Evolutionary conservation across 2,329 filamentous ascomycete species (phyloP).

Genomic region (Pyrenophora tritici-repentis): DNA sequence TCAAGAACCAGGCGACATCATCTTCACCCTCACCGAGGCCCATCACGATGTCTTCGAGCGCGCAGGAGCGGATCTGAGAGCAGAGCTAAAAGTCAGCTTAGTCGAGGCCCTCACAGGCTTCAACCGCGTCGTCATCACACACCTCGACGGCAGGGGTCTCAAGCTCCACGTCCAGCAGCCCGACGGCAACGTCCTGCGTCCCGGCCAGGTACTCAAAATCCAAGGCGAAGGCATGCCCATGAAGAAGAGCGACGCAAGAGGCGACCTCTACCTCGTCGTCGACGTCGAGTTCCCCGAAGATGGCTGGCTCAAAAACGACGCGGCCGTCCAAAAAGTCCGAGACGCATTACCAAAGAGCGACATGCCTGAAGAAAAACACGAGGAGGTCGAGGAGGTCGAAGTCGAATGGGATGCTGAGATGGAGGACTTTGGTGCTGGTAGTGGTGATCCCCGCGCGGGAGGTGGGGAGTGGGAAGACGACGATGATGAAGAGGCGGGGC

Average conservation of each 20-base stretch:
- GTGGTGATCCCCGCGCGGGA: constrained; percentile 68
- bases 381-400: constrained; percentile 81
- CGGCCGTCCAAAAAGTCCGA: constrained; percentile 69
- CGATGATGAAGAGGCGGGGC: constrained; percentile 62
- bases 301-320: constrained; percentile 75
- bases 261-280: constrained; percentile 85
- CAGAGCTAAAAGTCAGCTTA: constrained; percentile 79
- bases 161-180: constrained; percentile 73
- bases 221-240: constrained; percentile 91
- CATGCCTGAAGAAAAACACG: constrained; percentile 63
- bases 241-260: constrained; percentile 81
- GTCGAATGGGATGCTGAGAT: constrained; percentile 83
- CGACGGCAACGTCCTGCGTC: constrained; percentile 76
- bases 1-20: constrained; percentile 87
- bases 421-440: constrained; percentile 79
- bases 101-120: constrained; percentile 87
- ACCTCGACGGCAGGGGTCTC: constrained; percentile 92
- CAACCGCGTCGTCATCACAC: constrained; percentile 84
- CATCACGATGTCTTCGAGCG: constrained; percentile 82
- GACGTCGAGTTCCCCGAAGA: constrained; percentile 88
- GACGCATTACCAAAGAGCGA: constrained; percentile 73
- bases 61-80: constrained; percentile 81
- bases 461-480: constrained; percentile 74
- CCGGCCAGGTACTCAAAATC: constrained; percentile 84
- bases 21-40: constrained; percentile 84